Percentiles rank a stretch among this genome's conserved stretches.
These are phyloP conservation scores for Gossypium arboreum DNA, from an alignment of 345 rosid species.

Conservation along the genomic window DNA sequence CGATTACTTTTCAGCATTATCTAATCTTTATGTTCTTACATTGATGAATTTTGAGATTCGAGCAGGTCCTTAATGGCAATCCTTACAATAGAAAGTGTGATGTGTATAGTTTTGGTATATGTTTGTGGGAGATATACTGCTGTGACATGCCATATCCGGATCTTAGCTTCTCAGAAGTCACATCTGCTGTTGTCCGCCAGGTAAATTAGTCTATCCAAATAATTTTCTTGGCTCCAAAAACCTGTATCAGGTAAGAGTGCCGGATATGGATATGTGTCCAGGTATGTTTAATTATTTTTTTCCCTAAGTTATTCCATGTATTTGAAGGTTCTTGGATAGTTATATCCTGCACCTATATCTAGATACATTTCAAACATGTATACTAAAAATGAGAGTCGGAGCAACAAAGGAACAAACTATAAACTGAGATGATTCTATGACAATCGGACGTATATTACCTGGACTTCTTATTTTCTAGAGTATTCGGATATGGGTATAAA, in stretches of 20 bases:
- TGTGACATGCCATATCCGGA: slow-evolving; percentile 99
- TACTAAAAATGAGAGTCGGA: background rate
- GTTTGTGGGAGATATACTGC: slow-evolving; percentile 98
- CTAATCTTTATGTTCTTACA: background rate
- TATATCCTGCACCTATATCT: too few relatives aligned
- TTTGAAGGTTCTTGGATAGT: too few relatives aligned
- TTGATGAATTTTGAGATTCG: slow-evolving; percentile 4
- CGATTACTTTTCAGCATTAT: background rate
- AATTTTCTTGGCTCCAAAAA: background rate
- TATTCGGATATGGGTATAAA: background rate
- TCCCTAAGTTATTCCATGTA: too few relatives aligned
- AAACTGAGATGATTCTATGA: background rate
- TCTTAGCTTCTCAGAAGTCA: slow-evolving; percentile 95
- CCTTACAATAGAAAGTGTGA: slow-evolving; percentile 94
- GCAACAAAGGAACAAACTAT: background rate
- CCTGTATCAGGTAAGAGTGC: background rate
- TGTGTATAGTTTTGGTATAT: slow-evolving; percentile 95
- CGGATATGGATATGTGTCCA: background rate
- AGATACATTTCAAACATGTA: background rate
- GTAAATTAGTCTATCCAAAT: slow-evolving; percentile 26
- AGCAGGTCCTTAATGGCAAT: slow-evolving; percentile 84
- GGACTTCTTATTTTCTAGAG: background rate
- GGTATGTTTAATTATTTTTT: too few relatives aligned
- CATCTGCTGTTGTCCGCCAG: slow-evolving; percentile 98
- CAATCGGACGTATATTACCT: background rate